These are phyloP conservation scores for Pythium sp. DNA, from an alignment of 352 stramenopile genomes.

Conservation along the genomic window DNA sequence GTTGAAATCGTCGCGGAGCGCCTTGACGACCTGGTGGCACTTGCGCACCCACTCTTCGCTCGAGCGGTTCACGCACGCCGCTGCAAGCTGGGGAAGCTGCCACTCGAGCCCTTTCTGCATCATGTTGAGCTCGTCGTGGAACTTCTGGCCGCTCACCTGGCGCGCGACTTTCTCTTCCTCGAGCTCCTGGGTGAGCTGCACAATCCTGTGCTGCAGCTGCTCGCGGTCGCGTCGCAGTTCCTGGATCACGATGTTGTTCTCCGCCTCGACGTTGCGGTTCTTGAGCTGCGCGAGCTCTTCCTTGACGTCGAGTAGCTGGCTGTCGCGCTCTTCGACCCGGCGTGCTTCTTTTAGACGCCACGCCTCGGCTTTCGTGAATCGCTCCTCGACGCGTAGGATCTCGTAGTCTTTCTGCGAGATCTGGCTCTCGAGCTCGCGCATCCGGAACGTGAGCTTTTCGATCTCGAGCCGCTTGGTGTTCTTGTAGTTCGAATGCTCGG, in stretches of 20 bases:
- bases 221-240: slow-evolving; percentile 38
- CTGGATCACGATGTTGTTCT: slow-evolving; percentile 41
- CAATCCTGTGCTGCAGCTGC: slow-evolving; percentile 19
- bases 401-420: slow-evolving; percentile 58
- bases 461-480: slow-evolving; percentile 35
- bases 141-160: slow-evolving; percentile 32
- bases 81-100: slow-evolving; percentile 50
- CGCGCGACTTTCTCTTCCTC: slow-evolving; percentile 31
- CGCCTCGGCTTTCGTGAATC: slow-evolving; percentile 43
- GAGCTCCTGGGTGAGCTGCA: slow-evolving; percentile 30
- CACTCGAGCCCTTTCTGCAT: slow-evolving; percentile 42
- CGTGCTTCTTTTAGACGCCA: slow-evolving; percentile 48
- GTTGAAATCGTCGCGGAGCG: slow-evolving; percentile 30
- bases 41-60: slow-evolving; percentile 46
- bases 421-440: slow-evolving; percentile 46
- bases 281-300: slow-evolving; percentile 46
- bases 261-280: slow-evolving; percentile 39
- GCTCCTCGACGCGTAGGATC: slow-evolving; percentile 35
- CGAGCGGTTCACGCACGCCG: slow-evolving; percentile 39
- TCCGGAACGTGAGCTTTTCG: slow-evolving; percentile 41
- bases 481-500: slow-evolving; percentile 27
- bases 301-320: slow-evolving; percentile 40
- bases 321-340: slow-evolving; percentile 50
- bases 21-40: slow-evolving; percentile 30
- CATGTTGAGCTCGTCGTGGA: slow-evolving; percentile 30